Evolutionary conservation across 179 eudicot genomes (phyloP), one percentile per base, ranked within the genome.

Genomic region (Sideroxylon spinosum): DNA sequence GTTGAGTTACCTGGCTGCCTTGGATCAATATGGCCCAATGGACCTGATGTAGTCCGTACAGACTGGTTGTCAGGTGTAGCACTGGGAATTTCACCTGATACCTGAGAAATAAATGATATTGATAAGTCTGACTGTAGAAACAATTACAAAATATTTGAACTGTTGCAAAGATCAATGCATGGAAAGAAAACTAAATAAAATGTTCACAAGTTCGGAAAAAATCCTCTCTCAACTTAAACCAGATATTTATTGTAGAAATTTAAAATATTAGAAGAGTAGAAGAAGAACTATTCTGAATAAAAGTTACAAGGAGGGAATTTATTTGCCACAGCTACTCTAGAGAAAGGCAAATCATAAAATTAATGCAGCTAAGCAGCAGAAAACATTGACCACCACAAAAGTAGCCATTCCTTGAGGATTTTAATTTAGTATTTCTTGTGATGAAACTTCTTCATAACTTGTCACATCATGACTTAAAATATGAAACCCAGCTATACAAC

Each of bases 21-120:
- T 16, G 98, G 98, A 81, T 95, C 97, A 80, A 90, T 83, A 77
- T 91, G 91, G 67, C 96, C 93, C 73, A 95, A 78, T 68, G 98
- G 98, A 79, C 98, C 98, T 17, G 98, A 95, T 76, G 93, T 91
- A 83, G 97, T 93, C 82, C 98, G 83, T 71, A 91, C 87, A 76
- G 97, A 93, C n/a, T 87, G 90, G 75, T 85, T 90, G 71, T 95
- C 98, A n/a, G 92, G 91, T 64, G 90, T 90, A 78, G 89, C 87
- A 80, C 81, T 87, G 4, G 97, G 93, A 67, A 95, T 89, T 79
- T 95, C 98, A 75, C 98, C 97, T 78, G 98, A 95, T 25, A 90
- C 88, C 98, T 95, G 90, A 72, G 73, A 82, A 74, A 60, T 48
- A 28, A 67, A 12, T 14, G 46, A 70, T 50, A 55, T 59, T 23